Evolutionary conservation across 2,329 filamentous ascomycete genomes (phyloP).

Genomic region (Ascocoryne sarcoides): DNA sequence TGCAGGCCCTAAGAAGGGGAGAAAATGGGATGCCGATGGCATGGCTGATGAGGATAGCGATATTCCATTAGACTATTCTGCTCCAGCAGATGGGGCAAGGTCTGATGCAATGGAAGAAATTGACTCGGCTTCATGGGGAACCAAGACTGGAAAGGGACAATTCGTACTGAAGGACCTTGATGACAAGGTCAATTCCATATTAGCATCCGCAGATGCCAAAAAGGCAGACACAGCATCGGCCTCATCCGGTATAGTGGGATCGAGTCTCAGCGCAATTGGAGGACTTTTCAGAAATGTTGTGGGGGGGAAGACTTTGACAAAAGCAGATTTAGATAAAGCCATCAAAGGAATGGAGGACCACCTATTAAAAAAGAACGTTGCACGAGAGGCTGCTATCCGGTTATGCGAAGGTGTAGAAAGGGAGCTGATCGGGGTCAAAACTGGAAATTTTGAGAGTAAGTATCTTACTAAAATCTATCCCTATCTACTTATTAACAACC

Average conservation of each 20-base stretch:
- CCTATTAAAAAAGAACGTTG: conserved; percentile 89
- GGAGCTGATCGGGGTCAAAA: conserved; percentile 84
- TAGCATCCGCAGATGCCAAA: conserved; percentile 68
- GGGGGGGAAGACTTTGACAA: conserved; percentile 84
- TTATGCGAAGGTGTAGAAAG: conserved; percentile 86
- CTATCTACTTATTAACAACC: conserved; percentile 17
- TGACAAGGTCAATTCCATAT: conserved; percentile 84
- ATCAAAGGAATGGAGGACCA: conserved; percentile 96
- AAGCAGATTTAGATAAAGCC: conserved; percentile 81
- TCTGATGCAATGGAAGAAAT: conserved; percentile 62
- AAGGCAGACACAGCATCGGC: conserved; percentile 36
- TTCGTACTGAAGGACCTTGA: conserved; percentile 91
- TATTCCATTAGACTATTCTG: conserved; percentile 84
- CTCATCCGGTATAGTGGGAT: conserved; percentile 61
- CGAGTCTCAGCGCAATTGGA: conserved; percentile 72
- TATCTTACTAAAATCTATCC: conserved; percentile 11
- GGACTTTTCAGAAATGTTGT: conserved; percentile 92
- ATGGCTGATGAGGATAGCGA: conserved; percentile 71
- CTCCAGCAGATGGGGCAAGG: conserved; percentile 41
- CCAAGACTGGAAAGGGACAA: conserved; percentile 74
- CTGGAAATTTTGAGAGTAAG: conserved; percentile 73
- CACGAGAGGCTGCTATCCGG: conserved; percentile 83
- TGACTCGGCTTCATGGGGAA: conserved; percentile 75
- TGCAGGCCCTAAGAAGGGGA: conserved; percentile 67
- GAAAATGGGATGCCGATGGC: conserved; percentile 89